phyloP scores from a whole-genome alignment of 257 asterid genomes.

The Ilex aquifolium region DNA sequence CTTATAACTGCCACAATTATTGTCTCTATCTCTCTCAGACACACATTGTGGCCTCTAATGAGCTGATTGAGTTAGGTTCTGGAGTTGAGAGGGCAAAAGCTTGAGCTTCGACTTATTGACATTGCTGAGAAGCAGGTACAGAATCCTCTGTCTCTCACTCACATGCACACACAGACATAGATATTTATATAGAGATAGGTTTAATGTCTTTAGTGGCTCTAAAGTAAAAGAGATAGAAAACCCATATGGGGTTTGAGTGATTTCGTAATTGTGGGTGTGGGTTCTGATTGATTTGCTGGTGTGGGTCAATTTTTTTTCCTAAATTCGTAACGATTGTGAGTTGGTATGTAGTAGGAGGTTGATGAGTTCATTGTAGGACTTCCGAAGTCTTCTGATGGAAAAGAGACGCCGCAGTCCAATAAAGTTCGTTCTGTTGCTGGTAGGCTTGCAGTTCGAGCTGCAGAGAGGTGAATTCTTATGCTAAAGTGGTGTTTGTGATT shows the following conservation, averaged over 20 bases:
- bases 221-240: too few species aligned
- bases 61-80: conserved; percentile 40
- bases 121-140: conserved; percentile 70
- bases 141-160: not conserved
- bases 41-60: not conserved
- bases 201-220: not conserved
- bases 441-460: conserved; percentile 84
- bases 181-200: not conserved
- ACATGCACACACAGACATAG: not conserved
- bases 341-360: conserved; percentile 59
- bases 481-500: conserved; percentile 2
- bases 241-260: too few species aligned
- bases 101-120: conserved; percentile 67
- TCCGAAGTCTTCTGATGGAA: conserved; percentile 68
- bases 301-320: not conserved
- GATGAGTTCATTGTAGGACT: conserved; percentile 92
- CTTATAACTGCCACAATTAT: not conserved
- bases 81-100: conserved; percentile 81
- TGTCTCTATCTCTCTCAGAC: not conserved
- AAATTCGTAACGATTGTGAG: conserved; percentile 6
- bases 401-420: conserved; percentile 80
- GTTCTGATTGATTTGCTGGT: too few species aligned
- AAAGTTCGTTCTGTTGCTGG: conserved; percentile 92
- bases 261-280: too few species aligned
- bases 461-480: conserved; percentile 50